Evolutionary conservation across 345 rosid species (phyloP).

Genomic region (Hevea brasiliensis): DNA sequence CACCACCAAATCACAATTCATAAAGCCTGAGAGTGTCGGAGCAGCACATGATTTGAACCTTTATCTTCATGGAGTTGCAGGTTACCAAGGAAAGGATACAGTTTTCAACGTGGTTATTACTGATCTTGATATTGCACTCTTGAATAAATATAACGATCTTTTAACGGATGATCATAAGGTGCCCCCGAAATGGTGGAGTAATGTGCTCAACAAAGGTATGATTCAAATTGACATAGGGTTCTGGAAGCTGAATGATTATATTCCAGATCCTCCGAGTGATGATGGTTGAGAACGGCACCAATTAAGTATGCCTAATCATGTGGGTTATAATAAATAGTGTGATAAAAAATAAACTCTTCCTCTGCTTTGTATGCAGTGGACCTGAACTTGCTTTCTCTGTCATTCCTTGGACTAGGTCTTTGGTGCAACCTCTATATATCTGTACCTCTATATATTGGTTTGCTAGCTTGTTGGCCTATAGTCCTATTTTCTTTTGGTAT

Average conservation of each 20-base stretch:
- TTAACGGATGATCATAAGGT: not conserved
- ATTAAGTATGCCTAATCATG: not conserved
- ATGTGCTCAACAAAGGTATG: not conserved
- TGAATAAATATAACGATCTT: not conserved
- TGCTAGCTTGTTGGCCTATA: no score
- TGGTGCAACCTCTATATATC: no score
- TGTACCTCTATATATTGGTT: no score
- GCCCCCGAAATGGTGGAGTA: not conserved
- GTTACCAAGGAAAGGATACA: conserved; percentile 13
- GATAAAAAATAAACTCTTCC: no score
- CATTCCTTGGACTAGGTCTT: no score
- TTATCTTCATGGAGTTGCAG: conserved; percentile 29
- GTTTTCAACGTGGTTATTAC: conserved; percentile 12
- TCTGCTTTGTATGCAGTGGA: no score
- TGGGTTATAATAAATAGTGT: no score
- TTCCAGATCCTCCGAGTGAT: conserved; percentile 7
- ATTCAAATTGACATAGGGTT: conserved; percentile 1
- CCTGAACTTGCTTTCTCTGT: no score
- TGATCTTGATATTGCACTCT: not conserved
- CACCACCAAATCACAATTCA: conserved; percentile 7
- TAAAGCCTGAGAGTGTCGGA: not conserved
- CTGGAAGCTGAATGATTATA: conserved; percentile 12
- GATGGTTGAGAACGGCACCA: not conserved
- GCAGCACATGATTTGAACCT: conserved; percentile 14
- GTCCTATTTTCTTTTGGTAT: no score